Evolutionary conservation across 495 filamentous ascomycete species (phyloP), one percentile per base, ranked within the genome.

Genomic region (Aspergillus wentii): DNA sequence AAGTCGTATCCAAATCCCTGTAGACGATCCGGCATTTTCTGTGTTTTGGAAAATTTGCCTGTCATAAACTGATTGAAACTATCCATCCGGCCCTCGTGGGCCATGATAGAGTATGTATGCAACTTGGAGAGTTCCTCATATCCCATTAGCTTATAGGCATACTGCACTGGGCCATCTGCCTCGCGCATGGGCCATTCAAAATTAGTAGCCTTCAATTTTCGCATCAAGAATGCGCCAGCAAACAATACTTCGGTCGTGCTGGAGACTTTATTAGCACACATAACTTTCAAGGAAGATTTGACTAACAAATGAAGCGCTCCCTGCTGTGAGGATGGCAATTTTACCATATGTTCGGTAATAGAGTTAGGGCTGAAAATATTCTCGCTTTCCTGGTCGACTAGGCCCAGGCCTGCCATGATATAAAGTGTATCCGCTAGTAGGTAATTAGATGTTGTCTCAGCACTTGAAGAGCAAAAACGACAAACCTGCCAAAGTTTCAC

Each of bases 1-100:
- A 57, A 25, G 30, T 66, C 48, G 23, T 68, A 68, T 6, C 62
- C 60, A 3, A 54, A 25, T 0, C 32, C 23, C 8, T 48, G 28
- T 22, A 54, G 40, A 2, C 60, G 57, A 1, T 58, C 54, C 19
- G 64, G 58, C 21, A 56, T 54, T 1, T 46, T 66, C 11, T 46
- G 42, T 7, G 48, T 48, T 25, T 61, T 57, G 17, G 50, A 35
- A n/a, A 64, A 68, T 30, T 64, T 68, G 22, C 62, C 61, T 5
- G 51, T 52, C 64, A 68, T 68, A 38, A 68, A 68, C 11, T 44
- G 34, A 21, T 66, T 68, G 43, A 68, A 68, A 40, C 62, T 66
- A 17, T 58, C 56, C 54, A 68, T 62, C 15, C 64, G 60, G 8
- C 58, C 60, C 26, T 62, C 47, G 1, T 38, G 44, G 17, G 56